Conservation (phyloP, 495 filamentous ascomycete species). For the Bacidia gigantensis region DNA sequence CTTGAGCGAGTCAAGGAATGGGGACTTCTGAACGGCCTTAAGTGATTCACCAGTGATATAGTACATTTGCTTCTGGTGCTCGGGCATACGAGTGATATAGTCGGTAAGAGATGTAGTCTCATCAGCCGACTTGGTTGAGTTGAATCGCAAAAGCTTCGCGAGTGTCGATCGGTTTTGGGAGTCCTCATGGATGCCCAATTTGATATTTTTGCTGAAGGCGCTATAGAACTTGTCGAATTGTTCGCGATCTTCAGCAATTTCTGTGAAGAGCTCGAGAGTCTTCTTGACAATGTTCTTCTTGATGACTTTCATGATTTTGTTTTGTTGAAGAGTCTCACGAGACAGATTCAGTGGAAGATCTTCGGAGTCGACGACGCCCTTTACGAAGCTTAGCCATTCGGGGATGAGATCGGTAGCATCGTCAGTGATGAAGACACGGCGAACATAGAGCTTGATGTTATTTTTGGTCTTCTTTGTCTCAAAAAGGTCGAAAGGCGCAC, state of each 20-base stretch:
- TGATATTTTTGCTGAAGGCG: slow-evolving; percentile 99
- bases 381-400: slow-evolving; percentile 98
- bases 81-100: slow-evolving; percentile 97
- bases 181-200: slow-evolving; percentile 99
- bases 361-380: slow-evolving; percentile 99
- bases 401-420: slow-evolving; percentile 98
- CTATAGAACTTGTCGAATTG: slow-evolving; percentile 99
- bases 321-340: slow-evolving; percentile 99
- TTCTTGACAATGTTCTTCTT: slow-evolving; percentile 99
- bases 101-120: slow-evolving; percentile 86
- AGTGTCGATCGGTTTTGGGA: slow-evolving; percentile 87
- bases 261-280: slow-evolving; percentile 95
- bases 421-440: slow-evolving; percentile 99
- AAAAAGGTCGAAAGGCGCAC: slow-evolving; percentile 97
- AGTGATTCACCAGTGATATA: slow-evolving; percentile 99
- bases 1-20: slow-evolving; percentile 98
- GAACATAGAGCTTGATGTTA: slow-evolving; percentile 99
- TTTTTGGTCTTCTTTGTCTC: slow-evolving; percentile 99
- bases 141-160: slow-evolving; percentile 96
- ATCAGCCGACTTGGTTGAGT: slow-evolving; percentile 96
- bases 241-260: slow-evolving; percentile 98
- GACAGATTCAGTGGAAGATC: slow-evolving; percentile 97
- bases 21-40: slow-evolving; percentile 95
- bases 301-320: slow-evolving; percentile 99
- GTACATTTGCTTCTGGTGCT: slow-evolving; percentile 99